Percentiles rank a stretch among this genome's conserved stretches.
These are phyloP conservation scores for Cylindrotheca closterium DNA, from an alignment of 108 stramenopile species.

Conservation along the genomic window DNA sequence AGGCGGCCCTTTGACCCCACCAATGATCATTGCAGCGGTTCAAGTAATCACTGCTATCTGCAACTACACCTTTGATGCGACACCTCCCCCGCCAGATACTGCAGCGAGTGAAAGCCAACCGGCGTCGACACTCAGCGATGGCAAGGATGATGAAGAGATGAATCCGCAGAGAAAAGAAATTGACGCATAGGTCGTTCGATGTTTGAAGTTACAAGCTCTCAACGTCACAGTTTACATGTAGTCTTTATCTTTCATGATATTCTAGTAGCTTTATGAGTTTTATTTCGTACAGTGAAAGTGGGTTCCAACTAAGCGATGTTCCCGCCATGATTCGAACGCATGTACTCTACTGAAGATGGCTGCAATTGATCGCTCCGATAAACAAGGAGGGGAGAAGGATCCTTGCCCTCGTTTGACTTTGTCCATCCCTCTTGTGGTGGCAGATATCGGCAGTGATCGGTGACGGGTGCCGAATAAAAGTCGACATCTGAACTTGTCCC, in stretches of 20 bases:
- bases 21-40: constrained; percentile 76
- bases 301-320: neutral
- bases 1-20: constrained; percentile 71
- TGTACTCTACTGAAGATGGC: neutral
- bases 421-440: constrained; percentile 51
- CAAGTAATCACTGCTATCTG: constrained; percentile 81
- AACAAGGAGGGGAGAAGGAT: constrained; percentile 35
- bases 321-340: neutral
- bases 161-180: too few species aligned
- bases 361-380: neutral
- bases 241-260: too few species aligned
- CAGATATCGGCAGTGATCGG: constrained; percentile 14
- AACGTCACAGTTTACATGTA: too few species aligned
- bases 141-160: neutral
- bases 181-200: too few species aligned
- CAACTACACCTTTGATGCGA: constrained; percentile 82
- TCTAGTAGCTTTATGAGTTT: neutral
- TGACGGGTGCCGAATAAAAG: constrained; percentile 72
- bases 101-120: too few species aligned
- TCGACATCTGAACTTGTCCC: constrained; percentile 84
- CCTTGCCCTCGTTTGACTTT: constrained; percentile 40
- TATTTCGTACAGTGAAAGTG: too few species aligned
- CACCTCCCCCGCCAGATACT: constrained; percentile 14
- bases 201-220: too few species aligned
- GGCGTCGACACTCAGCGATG: too few species aligned